Evolutionary conservation across 2,329 filamentous ascomycete genomes (phyloP).

Genomic region (Elsinoe perseae): DNA sequence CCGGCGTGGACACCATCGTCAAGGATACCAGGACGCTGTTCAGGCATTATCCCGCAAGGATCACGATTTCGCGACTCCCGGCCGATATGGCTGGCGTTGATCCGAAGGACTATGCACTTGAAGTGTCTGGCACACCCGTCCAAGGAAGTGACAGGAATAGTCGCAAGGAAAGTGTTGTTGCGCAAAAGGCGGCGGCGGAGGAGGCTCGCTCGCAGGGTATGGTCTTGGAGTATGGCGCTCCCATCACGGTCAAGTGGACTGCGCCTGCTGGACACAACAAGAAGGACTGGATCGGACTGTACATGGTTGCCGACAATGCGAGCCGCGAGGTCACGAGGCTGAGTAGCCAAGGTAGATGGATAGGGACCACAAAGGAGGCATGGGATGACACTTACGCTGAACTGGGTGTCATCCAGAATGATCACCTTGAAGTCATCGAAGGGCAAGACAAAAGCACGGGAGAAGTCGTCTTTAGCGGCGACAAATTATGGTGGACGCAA

Average conservation of each 20-base stretch:
- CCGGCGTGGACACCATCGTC: slow-evolving; percentile 78
- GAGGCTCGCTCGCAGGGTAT: slow-evolving; percentile 30
- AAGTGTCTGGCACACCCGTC: slow-evolving; percentile 46
- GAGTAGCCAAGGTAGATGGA: slow-evolving; percentile 81
- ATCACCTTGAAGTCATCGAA: slow-evolving; percentile 39
- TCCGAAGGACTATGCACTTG: slow-evolving; percentile 69
- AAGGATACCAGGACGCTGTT: slow-evolving; percentile 82
- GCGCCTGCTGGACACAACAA: slow-evolving; percentile 81
- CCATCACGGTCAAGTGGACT: slow-evolving; percentile 83
- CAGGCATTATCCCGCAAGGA: slow-evolving; percentile 77
- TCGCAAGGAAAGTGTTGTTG: slow-evolving; percentile 65
- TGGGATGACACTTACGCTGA: slow-evolving; percentile 72
- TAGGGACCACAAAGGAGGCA: slow-evolving; percentile 65
- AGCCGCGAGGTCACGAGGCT: slow-evolving; percentile 78
- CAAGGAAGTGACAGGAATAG: slow-evolving; percentile 50
- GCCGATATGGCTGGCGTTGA: slow-evolving; percentile 74
- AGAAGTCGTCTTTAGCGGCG: slow-evolving; percentile 79
- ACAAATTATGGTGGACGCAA: slow-evolving; percentile 95
- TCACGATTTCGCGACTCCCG: slow-evolving; percentile 72
- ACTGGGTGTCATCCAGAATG: slow-evolving; percentile 63
- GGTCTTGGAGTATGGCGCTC: slow-evolving; percentile 79
- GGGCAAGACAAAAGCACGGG: slow-evolving; percentile 52
- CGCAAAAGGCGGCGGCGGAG: slow-evolving; percentile 60
- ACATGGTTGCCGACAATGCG: slow-evolving; percentile 89
- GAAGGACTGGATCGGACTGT: slow-evolving; percentile 92